Percentiles rank a stretch among this genome's conserved stretches.
Evolutionary conservation across 2,329 filamentous ascomycete genomes (phyloP).

Genomic region (Pestalotiopsis sp.): DNA sequence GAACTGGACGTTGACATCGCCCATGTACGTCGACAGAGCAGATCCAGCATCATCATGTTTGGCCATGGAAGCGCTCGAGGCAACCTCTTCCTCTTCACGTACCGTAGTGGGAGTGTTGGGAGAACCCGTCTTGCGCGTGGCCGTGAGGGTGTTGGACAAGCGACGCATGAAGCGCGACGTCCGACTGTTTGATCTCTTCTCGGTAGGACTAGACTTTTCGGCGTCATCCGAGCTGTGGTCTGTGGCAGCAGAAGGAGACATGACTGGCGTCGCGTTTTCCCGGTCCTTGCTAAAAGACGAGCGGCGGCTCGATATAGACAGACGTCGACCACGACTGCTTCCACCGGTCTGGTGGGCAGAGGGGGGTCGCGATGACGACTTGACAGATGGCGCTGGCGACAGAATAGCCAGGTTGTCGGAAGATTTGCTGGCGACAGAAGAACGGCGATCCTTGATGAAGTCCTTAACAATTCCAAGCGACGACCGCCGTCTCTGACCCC

Average conservation of each 20-base stretch:
- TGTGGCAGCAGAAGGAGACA: conserved; percentile 42
- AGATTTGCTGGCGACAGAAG: conserved; percentile 48
- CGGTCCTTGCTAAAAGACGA: conserved; percentile 52
- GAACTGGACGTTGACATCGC: conserved; percentile 95
- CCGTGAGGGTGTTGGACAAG: conserved; percentile 53
- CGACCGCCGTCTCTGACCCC: conserved; percentile 49
- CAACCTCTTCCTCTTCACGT: conserved; percentile 46
- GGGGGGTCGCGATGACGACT: conserved; percentile 48
- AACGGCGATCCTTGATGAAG: conserved; percentile 61
- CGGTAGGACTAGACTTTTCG: conserved; percentile 35
- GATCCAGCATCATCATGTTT: conserved; percentile 23
- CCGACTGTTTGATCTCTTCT: conserved; percentile 49
- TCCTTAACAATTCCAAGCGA: conserved; percentile 61
- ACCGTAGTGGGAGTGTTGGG: conserved; percentile 52
- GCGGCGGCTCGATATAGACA: conserved; percentile 63
- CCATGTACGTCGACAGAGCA: conserved; percentile 66
- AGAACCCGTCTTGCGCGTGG: conserved; percentile 42
- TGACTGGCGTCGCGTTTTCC: conserved; percentile 25
- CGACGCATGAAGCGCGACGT: conserved; percentile 60
- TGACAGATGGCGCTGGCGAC: conserved; percentile 32
- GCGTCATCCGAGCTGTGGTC: conserved; percentile 51
- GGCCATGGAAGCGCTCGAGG: conserved; percentile 25
- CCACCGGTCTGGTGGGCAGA: conserved; percentile 43
- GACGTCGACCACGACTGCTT: conserved; percentile 57
- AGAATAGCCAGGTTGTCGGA: conserved; percentile 40